Percentiles rank a stretch among this genome's conserved stretches.
These are phyloP conservation scores for Colletotrichum viniferum DNA, from an alignment of 2,329 filamentous ascomycete genomes.

Conservation along the genomic window DNA sequence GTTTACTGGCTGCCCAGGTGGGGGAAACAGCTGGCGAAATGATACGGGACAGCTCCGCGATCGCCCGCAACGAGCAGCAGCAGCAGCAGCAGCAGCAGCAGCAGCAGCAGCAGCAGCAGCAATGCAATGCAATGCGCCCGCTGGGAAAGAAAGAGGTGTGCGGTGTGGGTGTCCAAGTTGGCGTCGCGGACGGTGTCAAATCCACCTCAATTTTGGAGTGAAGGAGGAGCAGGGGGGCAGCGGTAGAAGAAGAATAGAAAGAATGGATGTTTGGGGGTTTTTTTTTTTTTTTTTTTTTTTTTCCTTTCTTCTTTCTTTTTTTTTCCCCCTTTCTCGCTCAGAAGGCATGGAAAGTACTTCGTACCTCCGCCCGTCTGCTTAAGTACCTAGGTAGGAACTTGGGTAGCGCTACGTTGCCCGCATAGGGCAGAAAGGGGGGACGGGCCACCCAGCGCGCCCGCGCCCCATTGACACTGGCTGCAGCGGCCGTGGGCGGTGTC, in stretches of 20 bases:
- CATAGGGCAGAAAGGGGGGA: not conserved
- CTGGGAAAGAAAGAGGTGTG: not conserved
- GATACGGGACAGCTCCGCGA: not conserved
- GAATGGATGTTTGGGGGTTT: not conserved
- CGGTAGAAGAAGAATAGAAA: not conserved
- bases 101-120: not conserved
- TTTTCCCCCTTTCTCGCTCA: not conserved
- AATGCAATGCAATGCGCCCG: not conserved
- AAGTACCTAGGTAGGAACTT: not conserved
- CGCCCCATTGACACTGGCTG: not conserved
- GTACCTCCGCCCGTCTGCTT: not conserved
- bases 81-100: not conserved
- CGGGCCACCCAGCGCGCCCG: not conserved
- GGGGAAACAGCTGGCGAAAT: not conserved
- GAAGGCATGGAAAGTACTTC: not conserved
- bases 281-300: not conserved
- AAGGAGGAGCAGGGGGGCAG: not conserved
- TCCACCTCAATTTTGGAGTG: not conserved
- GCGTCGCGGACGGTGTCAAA: not conserved
- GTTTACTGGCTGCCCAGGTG: not conserved
- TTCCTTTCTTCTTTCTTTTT: not conserved
- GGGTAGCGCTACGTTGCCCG: not conserved
- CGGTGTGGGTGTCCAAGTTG: not conserved
- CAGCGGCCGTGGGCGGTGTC: not conserved
- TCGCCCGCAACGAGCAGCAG: not conserved